Evolutionary conservation across 352 stramenopile genomes (phyloP).

Genomic region (Halophytophthora polymorphica): DNA sequence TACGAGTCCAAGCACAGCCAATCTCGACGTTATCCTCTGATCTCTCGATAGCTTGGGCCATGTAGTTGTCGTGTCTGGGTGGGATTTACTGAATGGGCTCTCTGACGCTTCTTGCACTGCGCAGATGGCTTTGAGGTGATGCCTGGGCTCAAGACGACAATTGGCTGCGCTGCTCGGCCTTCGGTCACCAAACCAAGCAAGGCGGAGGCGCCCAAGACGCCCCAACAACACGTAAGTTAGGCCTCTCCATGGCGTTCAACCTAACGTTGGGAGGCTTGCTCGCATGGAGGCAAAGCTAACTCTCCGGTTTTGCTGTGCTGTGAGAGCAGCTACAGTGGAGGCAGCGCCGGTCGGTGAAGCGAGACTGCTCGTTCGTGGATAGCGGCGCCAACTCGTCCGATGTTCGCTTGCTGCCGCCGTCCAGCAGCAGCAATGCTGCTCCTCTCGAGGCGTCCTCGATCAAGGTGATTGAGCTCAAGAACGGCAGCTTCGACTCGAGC

Average conservation of each 20-base stretch:
- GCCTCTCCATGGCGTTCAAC: not conserved
- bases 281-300: too few relatives aligned
- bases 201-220: slow-evolving; percentile 1
- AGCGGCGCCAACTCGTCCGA: slow-evolving; percentile 18
- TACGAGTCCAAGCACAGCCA: slow-evolving; percentile 11
- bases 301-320: not conserved
- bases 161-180: not conserved
- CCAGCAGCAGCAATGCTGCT: not conserved
- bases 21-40: too few relatives aligned
- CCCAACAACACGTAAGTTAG: slow-evolving; percentile 12
- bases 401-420: slow-evolving; percentile 16
- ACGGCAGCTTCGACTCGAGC: slow-evolving; percentile 36
- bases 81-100: not conserved
- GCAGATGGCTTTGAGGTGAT: slow-evolving; percentile 34
- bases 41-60: too few relatives aligned
- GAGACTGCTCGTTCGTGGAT: slow-evolving; percentile 61
- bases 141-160: slow-evolving; percentile 9
- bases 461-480: slow-evolving; percentile 38
- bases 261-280: too few relatives aligned
- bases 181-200: not conserved
- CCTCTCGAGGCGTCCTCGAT: slow-evolving; percentile 17
- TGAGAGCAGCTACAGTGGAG: slow-evolving; percentile 28
- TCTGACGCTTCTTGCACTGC: not conserved
- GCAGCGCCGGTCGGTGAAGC: slow-evolving; percentile 55
- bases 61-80: not conserved